A percentile compares a stretch with the other conserved stretches of the same genome.
phyloP scores from a whole-genome alignment of 805 yeast genomes.

The Jamesozyma piceae region DNA sequence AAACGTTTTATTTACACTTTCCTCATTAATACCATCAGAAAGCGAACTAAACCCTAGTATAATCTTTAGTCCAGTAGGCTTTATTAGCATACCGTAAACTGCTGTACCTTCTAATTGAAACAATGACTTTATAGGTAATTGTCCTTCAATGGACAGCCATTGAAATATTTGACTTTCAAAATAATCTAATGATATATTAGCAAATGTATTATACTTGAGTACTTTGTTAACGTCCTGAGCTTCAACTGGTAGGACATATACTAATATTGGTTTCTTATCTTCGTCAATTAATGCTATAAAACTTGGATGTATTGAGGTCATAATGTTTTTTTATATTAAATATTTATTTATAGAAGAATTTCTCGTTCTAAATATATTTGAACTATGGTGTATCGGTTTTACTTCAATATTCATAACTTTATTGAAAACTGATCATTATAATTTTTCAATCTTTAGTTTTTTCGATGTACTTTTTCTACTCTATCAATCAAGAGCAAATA shows the following conservation, averaged over 20 bases:
- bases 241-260: constrained; percentile 15
- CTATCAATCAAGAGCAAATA: too few relatives aligned
- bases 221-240: constrained; percentile 15
- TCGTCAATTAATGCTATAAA: constrained; percentile 24
- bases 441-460: too few relatives aligned
- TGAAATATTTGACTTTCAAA: constrained; percentile 23
- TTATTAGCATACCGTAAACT: constrained; percentile 25
- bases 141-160: constrained; percentile 14
- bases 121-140: constrained; percentile 14
- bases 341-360: too few relatives aligned
- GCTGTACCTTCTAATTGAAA: constrained; percentile 25
- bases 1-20: constrained; percentile 13
- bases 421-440: too few relatives aligned
- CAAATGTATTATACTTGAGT: constrained; percentile 25
- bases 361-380: too few relatives aligned
- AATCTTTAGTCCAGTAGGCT: constrained; percentile 25
- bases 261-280: constrained; percentile 20
- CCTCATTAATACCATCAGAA: constrained; percentile 6
- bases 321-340: too few relatives aligned
- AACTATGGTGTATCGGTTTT: too few relatives aligned
- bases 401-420: too few relatives aligned
- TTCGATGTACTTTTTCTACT: too few relatives aligned
- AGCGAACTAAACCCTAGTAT: constrained; percentile 20
- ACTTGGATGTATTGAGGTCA: constrained; percentile 6
- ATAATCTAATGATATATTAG: constrained; percentile 28